Conservation (phyloP, 805 yeast genomes). For the Monosporozyma siamensis region DNA sequence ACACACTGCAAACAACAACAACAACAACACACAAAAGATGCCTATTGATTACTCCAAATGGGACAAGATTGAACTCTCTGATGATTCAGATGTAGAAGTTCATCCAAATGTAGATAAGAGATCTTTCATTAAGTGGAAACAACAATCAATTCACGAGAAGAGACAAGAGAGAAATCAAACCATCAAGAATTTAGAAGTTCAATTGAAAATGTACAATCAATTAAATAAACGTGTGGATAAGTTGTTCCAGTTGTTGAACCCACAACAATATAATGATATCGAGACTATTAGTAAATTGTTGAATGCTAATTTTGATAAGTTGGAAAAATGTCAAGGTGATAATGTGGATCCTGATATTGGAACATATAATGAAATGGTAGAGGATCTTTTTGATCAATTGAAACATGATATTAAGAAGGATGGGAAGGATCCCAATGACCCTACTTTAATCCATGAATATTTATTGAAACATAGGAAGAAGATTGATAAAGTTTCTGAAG, state of each 20-base stretch:
- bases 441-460: slow-evolving; percentile 32
- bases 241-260: slow-evolving; percentile 34
- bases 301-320: slow-evolving; percentile 44
- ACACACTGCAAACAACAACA: too few relatives aligned
- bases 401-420: slow-evolving; percentile 46
- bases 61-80: slow-evolving; percentile 94
- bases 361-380: slow-evolving; percentile 86
- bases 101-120: slow-evolving; percentile 95
- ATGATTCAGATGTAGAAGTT: slow-evolving; percentile 93
- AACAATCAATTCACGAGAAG: slow-evolving; percentile 92
- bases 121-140: slow-evolving; percentile 93
- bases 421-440: slow-evolving; percentile 35
- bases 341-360: slow-evolving; percentile 41
- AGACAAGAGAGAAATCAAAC: slow-evolving; percentile 73
- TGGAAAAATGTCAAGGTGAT: slow-evolving; percentile 43
- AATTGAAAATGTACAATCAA: slow-evolving; percentile 69
- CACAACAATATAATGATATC: slow-evolving; percentile 30
- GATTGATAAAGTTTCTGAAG: slow-evolving; percentile 54
- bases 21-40: too few relatives aligned
- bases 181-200: slow-evolving; percentile 64
- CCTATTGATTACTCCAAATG: slow-evolving; percentile 93
- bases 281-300: slow-evolving; percentile 35
- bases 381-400: slow-evolving; percentile 75
- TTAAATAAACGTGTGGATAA: slow-evolving; percentile 65
- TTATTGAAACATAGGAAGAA: slow-evolving; percentile 54